A percentile compares a stretch with the other conserved stretches of the same genome.
Evolutionary conservation across 805 yeast genomes (phyloP).

Genomic region (Spathaspora sp.): DNA sequence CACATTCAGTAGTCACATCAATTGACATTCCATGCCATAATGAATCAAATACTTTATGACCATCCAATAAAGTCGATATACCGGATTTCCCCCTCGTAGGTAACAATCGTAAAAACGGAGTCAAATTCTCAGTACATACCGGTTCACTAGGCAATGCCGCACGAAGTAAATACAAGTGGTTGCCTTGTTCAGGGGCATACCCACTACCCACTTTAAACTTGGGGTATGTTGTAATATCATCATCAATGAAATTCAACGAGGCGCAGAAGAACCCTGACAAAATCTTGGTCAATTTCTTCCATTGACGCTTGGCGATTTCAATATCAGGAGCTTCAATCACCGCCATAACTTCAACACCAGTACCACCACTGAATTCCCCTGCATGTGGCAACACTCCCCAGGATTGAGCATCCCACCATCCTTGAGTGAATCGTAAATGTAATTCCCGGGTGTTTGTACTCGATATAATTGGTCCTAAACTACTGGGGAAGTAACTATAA

Average conservation of each 20-base stretch:
- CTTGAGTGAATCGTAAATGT: slow-evolving; percentile 85
- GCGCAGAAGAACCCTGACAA: slow-evolving; percentile 94
- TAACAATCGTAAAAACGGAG: slow-evolving; percentile 84
- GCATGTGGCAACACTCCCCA: slow-evolving; percentile 81
- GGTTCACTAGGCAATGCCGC: slow-evolving; percentile 95
- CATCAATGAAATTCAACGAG: slow-evolving; percentile 83
- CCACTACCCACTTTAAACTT: slow-evolving; percentile 26
- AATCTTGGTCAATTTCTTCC: slow-evolving; percentile 71
- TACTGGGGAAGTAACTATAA: slow-evolving; percentile 72
- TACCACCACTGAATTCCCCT: slow-evolving; percentile 81
- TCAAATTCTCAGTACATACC: slow-evolving; percentile 92
- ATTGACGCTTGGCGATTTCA: slow-evolving; percentile 54
- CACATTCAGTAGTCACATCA: slow-evolving; percentile 63
- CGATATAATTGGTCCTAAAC: slow-evolving; percentile 73
- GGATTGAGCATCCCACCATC: slow-evolving; percentile 87
- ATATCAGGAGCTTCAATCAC: slow-evolving; percentile 60
- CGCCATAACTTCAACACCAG: slow-evolving; percentile 95
- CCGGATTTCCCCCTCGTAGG: slow-evolving; percentile 95
- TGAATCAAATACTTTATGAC: slow-evolving; percentile 86
- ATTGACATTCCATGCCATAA: slow-evolving; percentile 93
- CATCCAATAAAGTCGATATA: slow-evolving; percentile 77
- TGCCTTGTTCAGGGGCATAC: slow-evolving; percentile 21
- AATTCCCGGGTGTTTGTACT: slow-evolving; percentile 67
- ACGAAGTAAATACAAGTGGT: slow-evolving; percentile 55
- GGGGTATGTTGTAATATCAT: slow-evolving; percentile 64